Percentiles rank a stretch among this genome's conserved stretches.
Conservation (phyloP, 2,329 filamentous ascomycete genomes). For the Fusarium piperis region DNA sequence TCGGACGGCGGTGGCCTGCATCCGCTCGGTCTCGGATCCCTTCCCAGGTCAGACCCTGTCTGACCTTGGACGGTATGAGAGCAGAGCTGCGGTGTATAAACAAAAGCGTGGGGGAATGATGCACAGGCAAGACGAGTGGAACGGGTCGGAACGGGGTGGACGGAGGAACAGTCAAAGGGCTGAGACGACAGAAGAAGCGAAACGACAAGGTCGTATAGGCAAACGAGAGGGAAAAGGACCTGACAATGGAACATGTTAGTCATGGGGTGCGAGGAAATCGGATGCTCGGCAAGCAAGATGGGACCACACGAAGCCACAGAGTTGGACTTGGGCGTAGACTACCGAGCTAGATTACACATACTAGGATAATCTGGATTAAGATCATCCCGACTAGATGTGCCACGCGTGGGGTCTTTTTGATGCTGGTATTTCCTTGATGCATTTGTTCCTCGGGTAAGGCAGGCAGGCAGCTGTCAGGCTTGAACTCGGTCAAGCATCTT, state of each 20-base stretch:
- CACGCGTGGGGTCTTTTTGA: conserved; percentile 14
- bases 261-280: conserved; percentile 21
- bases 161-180: neutral
- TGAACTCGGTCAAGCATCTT: neutral
- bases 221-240: neutral
- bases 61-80: neutral
- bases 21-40: neutral
- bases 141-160: neutral
- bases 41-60: neutral
- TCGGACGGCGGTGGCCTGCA: neutral
- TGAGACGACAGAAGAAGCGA: neutral
- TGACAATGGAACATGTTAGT: conserved; percentile 13
- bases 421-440: neutral
- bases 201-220: neutral
- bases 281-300: conserved; percentile 27
- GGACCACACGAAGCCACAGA: conserved; percentile 16
- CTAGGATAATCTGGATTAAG: conserved; percentile 27
- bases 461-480: neutral
- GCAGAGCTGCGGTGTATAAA: neutral
- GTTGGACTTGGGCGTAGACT: conserved; percentile 8
- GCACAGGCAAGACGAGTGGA: neutral
- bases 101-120: neutral
- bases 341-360: conserved; percentile 25
- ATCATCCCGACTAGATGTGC: conserved; percentile 20
- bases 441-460: neutral